These are phyloP conservation scores for Amylocarpus encephaloides DNA, from an alignment of 2,329 filamentous ascomycete species.

Conservation along the genomic window DNA sequence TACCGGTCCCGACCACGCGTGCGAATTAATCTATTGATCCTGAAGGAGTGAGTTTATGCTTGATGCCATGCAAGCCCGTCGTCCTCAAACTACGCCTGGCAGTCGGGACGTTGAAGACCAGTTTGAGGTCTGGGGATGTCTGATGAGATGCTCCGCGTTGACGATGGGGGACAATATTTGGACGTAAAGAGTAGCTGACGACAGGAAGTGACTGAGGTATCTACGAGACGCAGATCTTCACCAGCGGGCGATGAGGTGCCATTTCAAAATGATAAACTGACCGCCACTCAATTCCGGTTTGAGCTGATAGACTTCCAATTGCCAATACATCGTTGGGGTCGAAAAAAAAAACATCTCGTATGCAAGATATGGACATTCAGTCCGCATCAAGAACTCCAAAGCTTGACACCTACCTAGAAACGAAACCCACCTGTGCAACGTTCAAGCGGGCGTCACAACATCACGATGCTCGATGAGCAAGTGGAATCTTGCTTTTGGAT, in stretches of 20 bases:
- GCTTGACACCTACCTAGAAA: not conserved
- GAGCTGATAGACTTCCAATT: not conserved
- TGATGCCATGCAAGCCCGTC: not conserved
- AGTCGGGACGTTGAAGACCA: not conserved
- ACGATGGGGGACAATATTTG: not conserved
- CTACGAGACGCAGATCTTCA: not conserved
- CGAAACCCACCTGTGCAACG: not conserved
- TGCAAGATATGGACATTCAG: not conserved
- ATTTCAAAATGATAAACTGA: not conserved
- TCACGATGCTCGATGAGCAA: not conserved
- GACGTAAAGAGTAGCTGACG: not conserved
- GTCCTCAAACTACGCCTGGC: not conserved
- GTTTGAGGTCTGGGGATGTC: not conserved
- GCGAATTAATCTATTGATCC: slow-evolving; percentile 1
- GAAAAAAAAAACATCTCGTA: not conserved
- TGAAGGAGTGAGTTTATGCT: not conserved
- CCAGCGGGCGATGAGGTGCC: not conserved
- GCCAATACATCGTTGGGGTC: slow-evolving; percentile 2
- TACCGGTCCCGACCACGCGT: slow-evolving; percentile 2
- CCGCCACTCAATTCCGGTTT: not conserved
- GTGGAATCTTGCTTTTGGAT: not conserved
- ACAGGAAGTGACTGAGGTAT: not conserved
- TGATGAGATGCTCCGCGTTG: not conserved
- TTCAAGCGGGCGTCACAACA: too few species aligned
- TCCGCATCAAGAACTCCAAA: not conserved